phyloP scores from a whole-genome alignment of 2,329 filamentous ascomycete species.

The Aspergillus persii region DNA sequence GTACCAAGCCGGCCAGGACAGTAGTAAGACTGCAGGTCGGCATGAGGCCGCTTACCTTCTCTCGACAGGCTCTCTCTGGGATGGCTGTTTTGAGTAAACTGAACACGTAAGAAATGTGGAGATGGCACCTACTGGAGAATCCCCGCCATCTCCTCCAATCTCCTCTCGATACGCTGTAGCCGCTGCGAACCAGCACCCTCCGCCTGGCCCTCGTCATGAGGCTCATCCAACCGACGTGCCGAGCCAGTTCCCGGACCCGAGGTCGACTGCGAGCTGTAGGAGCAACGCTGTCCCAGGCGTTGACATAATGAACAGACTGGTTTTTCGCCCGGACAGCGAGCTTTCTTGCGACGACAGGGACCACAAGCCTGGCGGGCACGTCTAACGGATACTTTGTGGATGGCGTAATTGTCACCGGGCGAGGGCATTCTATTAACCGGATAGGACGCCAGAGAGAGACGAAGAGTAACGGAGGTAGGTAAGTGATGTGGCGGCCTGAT shows the following conservation, averaged over 20 bases:
- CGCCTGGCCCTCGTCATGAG: background rate
- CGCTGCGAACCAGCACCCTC: constrained; percentile 10
- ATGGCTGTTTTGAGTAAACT: background rate
- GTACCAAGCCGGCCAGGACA: background rate
- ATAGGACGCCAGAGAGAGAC: background rate
- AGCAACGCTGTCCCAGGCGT: constrained; percentile 21
- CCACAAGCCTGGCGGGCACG: constrained; percentile 27
- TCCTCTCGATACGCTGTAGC: constrained; percentile 22
- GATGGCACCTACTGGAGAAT: constrained; percentile 17
- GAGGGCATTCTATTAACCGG: constrained; percentile 13
- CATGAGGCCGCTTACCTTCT: background rate
- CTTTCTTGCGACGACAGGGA: constrained; percentile 28
- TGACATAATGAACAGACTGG: constrained; percentile 24
- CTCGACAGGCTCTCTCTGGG: background rate
- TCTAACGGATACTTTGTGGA: constrained; percentile 27
- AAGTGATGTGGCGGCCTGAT: too few relatives aligned
- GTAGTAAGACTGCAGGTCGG: background rate
- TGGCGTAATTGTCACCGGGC: constrained; percentile 20
- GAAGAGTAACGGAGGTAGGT: too few relatives aligned
- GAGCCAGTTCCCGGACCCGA: background rate
- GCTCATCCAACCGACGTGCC: background rate
- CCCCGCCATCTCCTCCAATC: constrained; percentile 19
- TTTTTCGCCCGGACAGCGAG: constrained; percentile 29
- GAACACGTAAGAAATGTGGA: background rate
- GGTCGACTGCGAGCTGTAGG: constrained; percentile 15